Conservation (phyloP, 257 asterid species). For the Jacaranda copaia region DNA sequence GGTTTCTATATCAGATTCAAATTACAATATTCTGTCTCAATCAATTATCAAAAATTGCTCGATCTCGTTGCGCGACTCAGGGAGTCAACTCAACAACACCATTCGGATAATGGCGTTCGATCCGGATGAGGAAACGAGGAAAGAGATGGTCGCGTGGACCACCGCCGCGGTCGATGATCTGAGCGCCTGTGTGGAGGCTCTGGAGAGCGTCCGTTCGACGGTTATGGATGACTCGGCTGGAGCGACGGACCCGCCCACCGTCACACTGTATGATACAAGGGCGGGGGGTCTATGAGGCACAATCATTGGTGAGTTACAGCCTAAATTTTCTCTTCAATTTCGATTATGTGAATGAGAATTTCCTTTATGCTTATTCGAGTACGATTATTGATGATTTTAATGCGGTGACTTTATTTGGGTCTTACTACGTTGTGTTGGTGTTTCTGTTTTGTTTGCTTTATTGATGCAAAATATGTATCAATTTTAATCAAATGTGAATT, state of each 20-base stretch:
- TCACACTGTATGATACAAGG: not conserved
- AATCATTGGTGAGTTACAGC: conserved; percentile 36
- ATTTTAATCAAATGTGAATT: too few species aligned
- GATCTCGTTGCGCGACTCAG: conserved; percentile 34
- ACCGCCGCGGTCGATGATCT: conserved; percentile 38
- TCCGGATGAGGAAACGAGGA: conserved; percentile 37
- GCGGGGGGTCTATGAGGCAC: conserved; percentile 15
- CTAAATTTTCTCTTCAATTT: conserved; percentile 23
- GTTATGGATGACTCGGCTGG: not conserved
- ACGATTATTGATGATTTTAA: not conserved
- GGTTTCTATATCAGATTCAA: not conserved
- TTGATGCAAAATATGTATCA: not conserved
- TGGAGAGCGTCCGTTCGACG: conserved; percentile 15
- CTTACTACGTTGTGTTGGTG: not conserved
- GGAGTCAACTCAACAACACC: conserved; percentile 32
- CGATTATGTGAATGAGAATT: conserved; percentile 3
- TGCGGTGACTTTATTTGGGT: not conserved
- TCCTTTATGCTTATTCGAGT: not conserved
- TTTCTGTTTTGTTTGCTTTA: not conserved
- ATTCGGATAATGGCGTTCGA: conserved; percentile 28
- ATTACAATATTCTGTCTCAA: not conserved
- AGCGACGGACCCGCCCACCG: too few species aligned
- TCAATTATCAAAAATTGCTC: conserved; percentile 28
- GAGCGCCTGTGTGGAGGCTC: conserved; percentile 28
- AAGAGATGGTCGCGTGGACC: conserved; percentile 33